Percentiles rank a stretch among this genome's conserved stretches.
These are phyloP conservation scores for Thalassiosira allenii DNA, from an alignment of 352 stramenopile species.

Conservation along the genomic window DNA sequence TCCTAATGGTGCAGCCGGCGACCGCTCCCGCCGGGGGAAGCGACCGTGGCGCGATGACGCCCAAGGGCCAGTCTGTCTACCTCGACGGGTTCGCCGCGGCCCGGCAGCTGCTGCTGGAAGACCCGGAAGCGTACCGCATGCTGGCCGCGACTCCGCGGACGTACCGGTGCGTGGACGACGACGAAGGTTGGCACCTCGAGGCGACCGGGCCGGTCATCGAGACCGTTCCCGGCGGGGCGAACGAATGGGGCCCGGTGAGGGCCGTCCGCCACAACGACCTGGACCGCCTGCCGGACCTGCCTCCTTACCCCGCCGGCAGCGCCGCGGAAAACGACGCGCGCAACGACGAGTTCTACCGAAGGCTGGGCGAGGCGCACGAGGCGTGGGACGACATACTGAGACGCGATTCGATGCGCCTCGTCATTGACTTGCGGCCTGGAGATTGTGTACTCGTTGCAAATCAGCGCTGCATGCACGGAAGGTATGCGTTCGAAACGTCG, in stretches of 20 bases:
- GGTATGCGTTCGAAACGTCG: conserved; percentile 66
- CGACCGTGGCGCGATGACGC: neutral
- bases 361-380: conserved; percentile 65
- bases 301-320: conserved; percentile 38
- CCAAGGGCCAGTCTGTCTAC: conserved; percentile 73
- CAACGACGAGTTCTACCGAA: conserved; percentile 63
- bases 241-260: conserved; percentile 55
- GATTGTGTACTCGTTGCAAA: conserved; percentile 84
- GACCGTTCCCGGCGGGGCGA: conserved; percentile 33
- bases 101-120: conserved; percentile 44
- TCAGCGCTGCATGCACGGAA: conserved; percentile 79
- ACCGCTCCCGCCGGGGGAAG: neutral
- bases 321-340: conserved; percentile 35
- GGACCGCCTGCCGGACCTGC: conserved; percentile 82
- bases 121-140: conserved; percentile 70
- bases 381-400: conserved; percentile 73
- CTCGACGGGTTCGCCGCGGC: conserved; percentile 79
- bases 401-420: conserved; percentile 74
- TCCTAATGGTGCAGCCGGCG: conserved; percentile 81
- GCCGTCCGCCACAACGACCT: conserved; percentile 85
- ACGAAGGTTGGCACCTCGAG: conserved; percentile 81
- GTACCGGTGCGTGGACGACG: conserved; percentile 76
- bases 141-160: conserved; percentile 60
- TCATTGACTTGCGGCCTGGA: conserved; percentile 70
- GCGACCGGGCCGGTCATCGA: conserved; percentile 64